These are phyloP conservation scores for Gaeumannomyces tritici DNA, from an alignment of 2,329 filamentous ascomycete species.

Conservation along the genomic window DNA sequence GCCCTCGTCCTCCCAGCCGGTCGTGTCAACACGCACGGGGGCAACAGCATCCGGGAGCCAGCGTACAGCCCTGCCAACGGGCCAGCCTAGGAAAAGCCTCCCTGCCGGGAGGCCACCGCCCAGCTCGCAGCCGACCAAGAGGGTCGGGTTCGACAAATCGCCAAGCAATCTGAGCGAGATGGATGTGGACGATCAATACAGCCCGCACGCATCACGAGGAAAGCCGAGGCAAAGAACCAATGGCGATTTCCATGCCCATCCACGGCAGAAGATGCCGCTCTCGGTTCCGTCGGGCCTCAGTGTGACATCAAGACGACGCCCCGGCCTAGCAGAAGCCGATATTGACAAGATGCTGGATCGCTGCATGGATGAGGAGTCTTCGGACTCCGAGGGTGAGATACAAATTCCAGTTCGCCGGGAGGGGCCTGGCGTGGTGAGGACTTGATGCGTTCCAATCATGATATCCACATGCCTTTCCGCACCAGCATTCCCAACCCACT, in stretches of 20 bases:
- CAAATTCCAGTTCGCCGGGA: slow-evolving; percentile 27
- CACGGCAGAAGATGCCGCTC: slow-evolving; percentile 28
- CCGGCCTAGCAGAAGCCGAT: slow-evolving; percentile 41
- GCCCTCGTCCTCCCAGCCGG: slow-evolving; percentile 24
- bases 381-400: slow-evolving; percentile 50
- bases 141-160: slow-evolving; percentile 38
- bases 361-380: slow-evolving; percentile 38
- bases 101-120: slow-evolving; percentile 33
- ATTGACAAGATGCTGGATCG: slow-evolving; percentile 50
- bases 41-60: slow-evolving; percentile 8
- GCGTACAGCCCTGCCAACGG: slow-evolving; percentile 34
- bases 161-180: slow-evolving; percentile 33
- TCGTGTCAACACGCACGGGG: slow-evolving; percentile 21
- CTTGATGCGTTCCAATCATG: neutral
- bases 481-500: neutral
- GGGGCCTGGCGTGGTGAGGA: neutral
- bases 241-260: slow-evolving; percentile 19
- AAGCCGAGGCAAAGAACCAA: slow-evolving; percentile 34
- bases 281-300: slow-evolving; percentile 41
- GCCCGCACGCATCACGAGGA: slow-evolving; percentile 22
- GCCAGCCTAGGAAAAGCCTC: slow-evolving; percentile 40
- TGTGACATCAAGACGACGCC: slow-evolving; percentile 25
- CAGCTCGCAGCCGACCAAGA: slow-evolving; percentile 29
- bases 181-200: slow-evolving; percentile 31
- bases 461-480: too few relatives aligned